These are phyloP conservation scores for Bipolaris sorokiniana DNA, from an alignment of 2,329 filamentous ascomycete species.

Conservation along the genomic window DNA sequence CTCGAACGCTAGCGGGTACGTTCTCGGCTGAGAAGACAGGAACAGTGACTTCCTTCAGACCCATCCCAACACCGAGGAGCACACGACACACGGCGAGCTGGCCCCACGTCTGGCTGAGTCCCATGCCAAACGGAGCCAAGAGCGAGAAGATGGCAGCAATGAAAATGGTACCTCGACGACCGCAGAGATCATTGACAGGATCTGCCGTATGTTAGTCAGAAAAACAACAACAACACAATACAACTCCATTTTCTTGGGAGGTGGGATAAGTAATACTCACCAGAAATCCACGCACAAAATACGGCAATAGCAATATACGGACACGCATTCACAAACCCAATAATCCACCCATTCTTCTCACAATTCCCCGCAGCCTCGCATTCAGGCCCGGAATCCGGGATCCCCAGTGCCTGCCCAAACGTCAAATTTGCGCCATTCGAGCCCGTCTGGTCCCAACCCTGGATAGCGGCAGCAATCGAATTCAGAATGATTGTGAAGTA, in stretches of 20 bases:
- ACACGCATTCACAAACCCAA: constrained; percentile 42
- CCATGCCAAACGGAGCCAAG: constrained; percentile 46
- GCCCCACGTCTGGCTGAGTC: constrained; percentile 47
- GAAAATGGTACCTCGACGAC: constrained; percentile 45
- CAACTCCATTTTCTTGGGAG: no score
- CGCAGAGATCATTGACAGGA: constrained; percentile 39
- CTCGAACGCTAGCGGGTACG: constrained; percentile 56
- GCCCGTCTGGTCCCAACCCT: constrained; percentile 68
- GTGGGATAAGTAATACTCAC: constrained; percentile 1
- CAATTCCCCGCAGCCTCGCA: constrained; percentile 36
- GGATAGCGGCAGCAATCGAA: constrained; percentile 72
- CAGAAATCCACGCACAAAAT: constrained; percentile 33
- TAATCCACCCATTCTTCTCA: constrained; percentile 42
- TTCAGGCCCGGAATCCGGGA: constrained; percentile 32
- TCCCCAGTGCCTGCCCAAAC: constrained; percentile 56
- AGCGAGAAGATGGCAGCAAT: constrained; percentile 44
- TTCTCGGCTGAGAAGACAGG: constrained; percentile 57
- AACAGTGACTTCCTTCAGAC: constrained; percentile 53
- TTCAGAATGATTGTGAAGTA: constrained; percentile 71
- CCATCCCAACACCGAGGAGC: constrained; percentile 52
- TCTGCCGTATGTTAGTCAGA: constrained; percentile 11
- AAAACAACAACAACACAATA: not conserved
- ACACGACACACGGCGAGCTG: constrained; percentile 50
- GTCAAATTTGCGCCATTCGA: constrained; percentile 62
- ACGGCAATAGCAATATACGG: constrained; percentile 42